Evolutionary conservation across 2,329 filamentous ascomycete species (phyloP), one percentile per base, ranked within the genome.

Genomic region (Calonectria hongkongensis): DNA sequence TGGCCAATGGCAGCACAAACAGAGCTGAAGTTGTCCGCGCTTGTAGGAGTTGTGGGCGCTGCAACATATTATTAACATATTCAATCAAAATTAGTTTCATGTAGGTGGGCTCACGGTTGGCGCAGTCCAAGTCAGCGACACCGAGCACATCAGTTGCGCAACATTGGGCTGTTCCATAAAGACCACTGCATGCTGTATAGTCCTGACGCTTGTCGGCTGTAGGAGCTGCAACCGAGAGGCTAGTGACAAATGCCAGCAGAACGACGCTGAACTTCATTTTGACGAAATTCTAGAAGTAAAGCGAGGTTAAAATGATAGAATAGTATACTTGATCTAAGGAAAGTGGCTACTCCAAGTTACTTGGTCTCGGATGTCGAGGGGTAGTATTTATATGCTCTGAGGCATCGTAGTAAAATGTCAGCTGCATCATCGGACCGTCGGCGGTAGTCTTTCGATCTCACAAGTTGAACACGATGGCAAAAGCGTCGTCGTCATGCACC

Each of bases 81-180:
- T 0, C 15, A 4, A 0, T 9, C 10, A 3, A 12, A 1, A 2
- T 4, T 1, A 2, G 4, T 3, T 16, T 9, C 13, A 50, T 41
- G 4, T 8, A 10, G 12, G 13, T 13, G 2, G 25, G 85, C 89
- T 77, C 84, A 91, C 90, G 89, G 71, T 83, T 80, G 21, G 78
- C 83, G 81, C 91, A 93, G 85, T 93, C 84, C 28, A 92, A 84
- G 80, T 90, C 84, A 3, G 87, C 89, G 71, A 92, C 74, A 72
- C 89, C 87, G 47, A 92, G 87, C 41, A 93, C 86, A 75, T 92
- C 89, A 28, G 90, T 91, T 16, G 90, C 88, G 80, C 91, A 93
- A 86, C 91, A 93, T 75, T 89, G 87, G 4, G 88, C 79, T 39
- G 77, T 84, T 75, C 79, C 81, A 76, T 87, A 87, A 25, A 88